Percentiles rank a stretch among this genome's conserved stretches.
These are phyloP conservation scores for Diaporthe sp. DNA, from an alignment of 2,329 filamentous ascomycete species.

Conservation along the genomic window DNA sequence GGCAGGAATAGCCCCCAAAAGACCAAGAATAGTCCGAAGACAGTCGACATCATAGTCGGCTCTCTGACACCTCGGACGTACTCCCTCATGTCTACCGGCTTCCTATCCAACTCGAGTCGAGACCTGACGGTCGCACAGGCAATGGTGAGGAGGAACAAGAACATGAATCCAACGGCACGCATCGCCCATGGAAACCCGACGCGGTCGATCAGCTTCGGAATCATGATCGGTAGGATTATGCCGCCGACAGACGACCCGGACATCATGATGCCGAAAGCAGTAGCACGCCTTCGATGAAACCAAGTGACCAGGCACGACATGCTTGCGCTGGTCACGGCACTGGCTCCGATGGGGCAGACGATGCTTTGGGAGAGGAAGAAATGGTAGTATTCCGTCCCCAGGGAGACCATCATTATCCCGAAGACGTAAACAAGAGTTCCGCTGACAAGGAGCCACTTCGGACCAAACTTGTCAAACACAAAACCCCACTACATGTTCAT, in stretches of 20 bases:
- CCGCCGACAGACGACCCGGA: constrained; percentile 54
- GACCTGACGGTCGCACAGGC: constrained; percentile 52
- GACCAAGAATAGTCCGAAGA: constrained; percentile 52
- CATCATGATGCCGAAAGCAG: constrained; percentile 48
- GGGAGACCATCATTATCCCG: constrained; percentile 73
- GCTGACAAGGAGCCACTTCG: constrained; percentile 65
- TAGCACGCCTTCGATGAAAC: constrained; percentile 46
- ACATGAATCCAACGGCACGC: constrained; percentile 55
- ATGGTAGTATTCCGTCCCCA: constrained; percentile 60
- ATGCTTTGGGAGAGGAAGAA: constrained; percentile 57
- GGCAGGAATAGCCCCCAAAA: constrained; percentile 55
- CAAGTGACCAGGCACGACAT: constrained; percentile 50
- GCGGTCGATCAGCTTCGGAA: constrained; percentile 51
- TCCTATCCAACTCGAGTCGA: constrained; percentile 45
- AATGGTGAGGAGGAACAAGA: constrained; percentile 52
- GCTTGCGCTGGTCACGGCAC: constrained; percentile 52
- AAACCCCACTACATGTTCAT: constrained; percentile 46
- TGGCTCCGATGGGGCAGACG: constrained; percentile 54
- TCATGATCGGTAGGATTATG: constrained; percentile 58
- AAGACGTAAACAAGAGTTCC: constrained; percentile 72
- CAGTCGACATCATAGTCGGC: constrained; percentile 50
- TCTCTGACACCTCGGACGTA: constrained; percentile 50
- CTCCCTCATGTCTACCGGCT: constrained; percentile 48
- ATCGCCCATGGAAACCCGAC: constrained; percentile 59
- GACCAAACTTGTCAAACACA: constrained; percentile 74